Conservation (phyloP, 2,329 filamentous ascomycete genomes). For the Verticillium tricorpus region DNA sequence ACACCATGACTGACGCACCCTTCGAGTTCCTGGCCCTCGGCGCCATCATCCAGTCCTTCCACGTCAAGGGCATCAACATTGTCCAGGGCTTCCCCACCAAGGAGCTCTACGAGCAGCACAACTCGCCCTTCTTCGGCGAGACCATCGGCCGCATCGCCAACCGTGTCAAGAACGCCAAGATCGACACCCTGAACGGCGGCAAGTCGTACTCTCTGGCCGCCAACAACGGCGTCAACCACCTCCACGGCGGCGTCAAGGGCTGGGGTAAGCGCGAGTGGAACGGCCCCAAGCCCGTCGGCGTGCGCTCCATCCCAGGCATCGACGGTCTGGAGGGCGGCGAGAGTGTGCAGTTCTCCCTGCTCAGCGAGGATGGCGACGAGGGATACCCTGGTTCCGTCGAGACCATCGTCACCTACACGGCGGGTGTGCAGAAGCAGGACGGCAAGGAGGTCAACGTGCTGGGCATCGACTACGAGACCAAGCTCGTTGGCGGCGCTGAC, state of each 20-base stretch:
- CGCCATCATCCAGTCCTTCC: constrained; percentile 77
- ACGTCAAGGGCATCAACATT: constrained; percentile 75
- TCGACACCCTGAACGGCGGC: constrained; percentile 65
- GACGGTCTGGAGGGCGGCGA: constrained; percentile 55
- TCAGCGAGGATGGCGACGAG: constrained; percentile 78
- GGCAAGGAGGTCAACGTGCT: constrained; percentile 66
- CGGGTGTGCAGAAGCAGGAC: constrained; percentile 57
- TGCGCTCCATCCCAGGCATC: constrained; percentile 44
- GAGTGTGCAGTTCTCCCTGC: constrained; percentile 59
- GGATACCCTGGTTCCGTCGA: constrained; percentile 86
- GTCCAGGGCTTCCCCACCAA: constrained; percentile 79
- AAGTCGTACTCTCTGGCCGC: constrained; percentile 64
- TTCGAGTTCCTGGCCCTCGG: constrained; percentile 70
- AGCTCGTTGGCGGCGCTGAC: constrained; percentile 72
- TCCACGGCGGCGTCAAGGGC: constrained; percentile 68
- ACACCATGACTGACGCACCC: constrained; percentile 39
- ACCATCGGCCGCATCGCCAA: constrained; percentile 87
- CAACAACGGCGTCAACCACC: constrained; percentile 74
- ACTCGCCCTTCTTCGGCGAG: constrained; percentile 81
- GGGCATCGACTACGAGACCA: constrained; percentile 84
- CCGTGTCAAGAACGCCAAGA: constrained; percentile 67
- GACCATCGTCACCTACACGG: constrained; percentile 72
- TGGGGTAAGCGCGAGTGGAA: constrained; percentile 80
- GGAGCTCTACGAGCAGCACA: constrained; percentile 70
- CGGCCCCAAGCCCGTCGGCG: constrained; percentile 61